Percentiles rank a stretch among this genome's conserved stretches.
Evolutionary conservation across 2,329 filamentous ascomycete species (phyloP).

Genomic region (Phaeomoniella chlamydospora): DNA sequence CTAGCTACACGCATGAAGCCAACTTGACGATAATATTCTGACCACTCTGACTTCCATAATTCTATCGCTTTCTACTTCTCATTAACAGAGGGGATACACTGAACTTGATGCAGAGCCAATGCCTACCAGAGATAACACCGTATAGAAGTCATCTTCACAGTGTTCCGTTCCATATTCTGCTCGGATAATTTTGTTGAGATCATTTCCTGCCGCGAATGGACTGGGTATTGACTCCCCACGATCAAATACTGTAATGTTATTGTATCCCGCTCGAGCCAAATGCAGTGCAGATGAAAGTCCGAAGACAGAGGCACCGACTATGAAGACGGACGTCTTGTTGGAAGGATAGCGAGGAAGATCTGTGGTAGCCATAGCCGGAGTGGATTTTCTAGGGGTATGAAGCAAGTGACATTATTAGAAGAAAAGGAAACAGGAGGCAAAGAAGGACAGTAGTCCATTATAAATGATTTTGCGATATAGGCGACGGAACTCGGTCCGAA

Average conservation of each 20-base stretch:
- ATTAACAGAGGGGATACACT: conserved; percentile 1
- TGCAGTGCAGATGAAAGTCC: conserved; percentile 33
- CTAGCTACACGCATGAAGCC: conserved; percentile 26
- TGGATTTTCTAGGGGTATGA: too few species aligned
- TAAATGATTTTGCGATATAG: too few species aligned
- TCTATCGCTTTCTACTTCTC: conserved; percentile 19
- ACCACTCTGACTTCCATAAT: conserved; percentile 29
- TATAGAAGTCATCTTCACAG: conserved; percentile 11
- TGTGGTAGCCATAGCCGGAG: too few species aligned
- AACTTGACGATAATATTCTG: conserved; percentile 29
- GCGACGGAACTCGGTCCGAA: too few species aligned
- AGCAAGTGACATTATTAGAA: too few species aligned
- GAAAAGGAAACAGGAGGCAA: too few species aligned
- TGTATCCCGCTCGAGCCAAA: conserved; percentile 27
- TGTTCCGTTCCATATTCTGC: conserved; percentile 7
- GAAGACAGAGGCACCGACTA: conserved; percentile 34
- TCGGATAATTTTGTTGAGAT: conserved; percentile 31
- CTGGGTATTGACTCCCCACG: conserved; percentile 28
- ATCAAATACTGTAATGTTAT: conserved; percentile 33
- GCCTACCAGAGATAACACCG: conserved; percentile 10
- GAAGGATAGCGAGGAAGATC: conserved; percentile 3
- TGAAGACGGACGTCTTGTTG: conserved; percentile 16
- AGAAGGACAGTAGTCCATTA: too few species aligned
- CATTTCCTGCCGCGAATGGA: conserved; percentile 30
- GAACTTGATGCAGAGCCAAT: neutral